These are phyloP conservation scores for Aspergillus pseudoterreus DNA, from an alignment of 2,329 filamentous ascomycete genomes.

Conservation along the genomic window DNA sequence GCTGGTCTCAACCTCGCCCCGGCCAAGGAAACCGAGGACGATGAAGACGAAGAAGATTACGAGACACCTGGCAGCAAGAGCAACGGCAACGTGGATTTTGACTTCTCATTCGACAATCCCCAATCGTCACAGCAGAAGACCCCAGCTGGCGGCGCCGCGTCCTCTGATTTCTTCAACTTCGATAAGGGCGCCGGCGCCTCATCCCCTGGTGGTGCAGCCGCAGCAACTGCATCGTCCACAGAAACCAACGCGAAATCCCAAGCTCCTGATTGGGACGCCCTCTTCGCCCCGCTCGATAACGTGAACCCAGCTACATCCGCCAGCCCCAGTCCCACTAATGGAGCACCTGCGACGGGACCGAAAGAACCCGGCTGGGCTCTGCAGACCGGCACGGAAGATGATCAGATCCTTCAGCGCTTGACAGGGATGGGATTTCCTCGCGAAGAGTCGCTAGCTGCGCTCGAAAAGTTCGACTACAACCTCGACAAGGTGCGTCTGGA, in stretches of 20 bases:
- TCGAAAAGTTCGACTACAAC: constrained; percentile 96
- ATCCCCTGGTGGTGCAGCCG: constrained; percentile 37
- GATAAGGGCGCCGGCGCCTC: constrained; percentile 26
- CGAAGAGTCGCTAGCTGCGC: constrained; percentile 67
- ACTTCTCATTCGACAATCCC: constrained; percentile 43
- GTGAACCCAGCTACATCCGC: constrained; percentile 19
- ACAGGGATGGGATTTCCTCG: constrained; percentile 85
- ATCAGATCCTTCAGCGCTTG: constrained; percentile 84
- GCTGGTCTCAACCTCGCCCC: constrained; percentile 43
- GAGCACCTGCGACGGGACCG: constrained; percentile 3
- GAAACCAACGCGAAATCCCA: constrained; percentile 37
- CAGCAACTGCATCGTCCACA: constrained; percentile 36
- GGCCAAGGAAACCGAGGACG: constrained; percentile 45
- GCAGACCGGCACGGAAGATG: constrained; percentile 73
- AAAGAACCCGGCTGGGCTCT: constrained; percentile 62
- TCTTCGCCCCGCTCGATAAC: constrained; percentile 76
- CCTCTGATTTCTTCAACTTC: constrained; percentile 40
- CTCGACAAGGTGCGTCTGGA: constrained; percentile 72
- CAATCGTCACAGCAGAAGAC: constrained; percentile 30
- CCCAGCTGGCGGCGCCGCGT: constrained; percentile 15
- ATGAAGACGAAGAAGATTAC: constrained; percentile 54
- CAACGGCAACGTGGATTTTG: constrained; percentile 33
- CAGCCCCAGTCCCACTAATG: constrained; percentile 15
- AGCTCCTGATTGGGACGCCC: constrained; percentile 86
- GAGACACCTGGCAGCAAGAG: constrained; percentile 31